Base-by-base conservation (phyloP, 176 grass and related monocot genomes). In the Canna indica region DNA sequence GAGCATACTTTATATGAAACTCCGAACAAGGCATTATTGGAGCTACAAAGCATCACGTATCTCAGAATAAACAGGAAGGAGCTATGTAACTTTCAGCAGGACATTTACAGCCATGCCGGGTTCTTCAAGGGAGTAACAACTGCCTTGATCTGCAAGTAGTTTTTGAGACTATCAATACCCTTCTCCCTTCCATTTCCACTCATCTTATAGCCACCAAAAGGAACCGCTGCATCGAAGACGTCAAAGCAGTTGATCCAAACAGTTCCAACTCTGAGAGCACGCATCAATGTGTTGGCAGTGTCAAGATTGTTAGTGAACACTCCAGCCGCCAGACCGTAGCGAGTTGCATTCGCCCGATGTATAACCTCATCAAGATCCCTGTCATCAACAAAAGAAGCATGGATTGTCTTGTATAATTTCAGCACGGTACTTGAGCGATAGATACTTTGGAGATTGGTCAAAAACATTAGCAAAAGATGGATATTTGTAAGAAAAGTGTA, bases 201-300 rank as follows among this genome's bases (percentile, higher is more conserved):
- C 94, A 93, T 93, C 78, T 90, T 93, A 84, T 82, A 93, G 13
- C 94, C 86, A 20, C 89, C 89, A 72, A 93, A 93, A 28, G 89
- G 94, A 74, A 93, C 88, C 32, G 82, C 75, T 0, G 86, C 94
- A 80, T 93, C 94, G 36, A 93, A 87, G n/a, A 93, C 70, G 61
- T 90, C 80, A 42, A 68, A 99, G 84, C 84, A 90, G 70, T 99
- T 99, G 18, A 99, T 30, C 94, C 94, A 93, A 27, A 93, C 84
- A 2, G 82, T 82, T 7, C 94, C 94, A 32, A 54, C 89, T 69
- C 80, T 64, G 9, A 99, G 76, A 1, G 89, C 86, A 24, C 90
- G 77, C 28, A 75, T 65, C 82, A 86, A 30, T 1, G 89, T 82
- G 89, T 88, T 99, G n/a, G 94, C 94, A 36, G 78, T 77, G 78